phyloP scores from a whole-genome alignment of 495 filamentous ascomycete species.

The Talaromyces nanjingensis region DNA sequence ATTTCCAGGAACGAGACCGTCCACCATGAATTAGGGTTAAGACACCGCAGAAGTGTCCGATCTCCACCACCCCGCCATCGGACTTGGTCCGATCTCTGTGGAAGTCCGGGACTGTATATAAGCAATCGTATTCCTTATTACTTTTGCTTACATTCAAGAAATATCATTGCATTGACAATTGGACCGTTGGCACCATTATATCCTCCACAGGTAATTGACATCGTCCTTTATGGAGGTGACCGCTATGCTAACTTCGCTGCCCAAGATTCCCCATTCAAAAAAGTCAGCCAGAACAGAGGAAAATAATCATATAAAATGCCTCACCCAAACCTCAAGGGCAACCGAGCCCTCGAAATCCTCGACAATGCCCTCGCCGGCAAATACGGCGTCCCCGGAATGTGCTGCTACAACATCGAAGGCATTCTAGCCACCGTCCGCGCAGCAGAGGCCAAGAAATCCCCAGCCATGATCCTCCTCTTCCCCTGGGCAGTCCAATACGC shows the following conservation, averaged over 20 bases:
- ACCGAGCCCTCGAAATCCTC: slow-evolving; percentile 63
- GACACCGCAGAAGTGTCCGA: not conserved
- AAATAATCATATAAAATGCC: slow-evolving; percentile 29
- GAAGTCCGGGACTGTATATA: not conserved
- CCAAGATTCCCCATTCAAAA: not conserved
- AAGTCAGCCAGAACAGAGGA: not conserved
- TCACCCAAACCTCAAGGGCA: slow-evolving; percentile 37
- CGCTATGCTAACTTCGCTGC: not conserved
- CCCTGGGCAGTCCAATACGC: slow-evolving; percentile 78
- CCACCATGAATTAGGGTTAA: not conserved
- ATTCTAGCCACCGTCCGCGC: slow-evolving; percentile 74
- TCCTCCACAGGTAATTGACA: not conserved
- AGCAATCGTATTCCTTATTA: too few relatives aligned
- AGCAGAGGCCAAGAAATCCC: slow-evolving; percentile 64
- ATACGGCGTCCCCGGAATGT: slow-evolving; percentile 71
- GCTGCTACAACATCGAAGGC: slow-evolving; percentile 81
- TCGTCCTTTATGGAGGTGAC: not conserved
- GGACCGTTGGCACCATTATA: not conserved
- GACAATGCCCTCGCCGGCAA: slow-evolving; percentile 56
- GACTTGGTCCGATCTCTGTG: slow-evolving; percentile 4
- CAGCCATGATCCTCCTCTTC: slow-evolving; percentile 79
- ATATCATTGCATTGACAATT: not conserved
- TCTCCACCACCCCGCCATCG: not conserved
- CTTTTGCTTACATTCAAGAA: not conserved
- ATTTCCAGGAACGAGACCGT: not conserved